phyloP scores from a whole-genome alignment of 805 yeast species.

The Yueomyces sinensis region DNA sequence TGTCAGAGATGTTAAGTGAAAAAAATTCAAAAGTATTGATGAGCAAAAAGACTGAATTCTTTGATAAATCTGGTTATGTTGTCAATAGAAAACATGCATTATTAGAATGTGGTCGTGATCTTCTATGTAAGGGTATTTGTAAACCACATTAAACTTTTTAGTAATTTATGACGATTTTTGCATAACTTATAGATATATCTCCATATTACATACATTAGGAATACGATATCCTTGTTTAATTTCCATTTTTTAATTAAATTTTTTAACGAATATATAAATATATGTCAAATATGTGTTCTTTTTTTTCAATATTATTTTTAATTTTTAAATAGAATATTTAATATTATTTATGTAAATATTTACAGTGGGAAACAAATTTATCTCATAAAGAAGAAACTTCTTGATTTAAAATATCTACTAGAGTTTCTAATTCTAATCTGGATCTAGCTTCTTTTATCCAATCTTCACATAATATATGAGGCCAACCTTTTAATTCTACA shows the following conservation, averaged over 20 bases:
- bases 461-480: constrained; percentile 76
- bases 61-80: constrained; percentile 25
- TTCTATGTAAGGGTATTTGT: constrained; percentile 22
- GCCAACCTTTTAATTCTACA: constrained; percentile 83
- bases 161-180: too few species aligned
- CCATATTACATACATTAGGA: too few species aligned
- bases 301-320: too few species aligned
- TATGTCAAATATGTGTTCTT: not conserved
- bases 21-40: constrained; percentile 26
- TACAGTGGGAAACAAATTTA: not conserved
- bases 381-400: constrained; percentile 39
- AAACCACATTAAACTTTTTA: constrained; percentile 8
- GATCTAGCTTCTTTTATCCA: constrained; percentile 87
- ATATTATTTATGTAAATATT: too few species aligned
- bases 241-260: too few species aligned
- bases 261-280: too few species aligned
- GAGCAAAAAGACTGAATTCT: constrained; percentile 25
- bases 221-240: too few species aligned
- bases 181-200: too few species aligned
- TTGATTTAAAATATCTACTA: constrained; percentile 54
- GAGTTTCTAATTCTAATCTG: constrained; percentile 76
- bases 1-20: constrained; percentile 44
- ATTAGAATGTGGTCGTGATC: constrained; percentile 26
- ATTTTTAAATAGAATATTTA: too few species aligned
- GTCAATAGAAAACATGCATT: constrained; percentile 26